Base-by-base conservation (phyloP, 2,329 filamentous ascomycete genomes). In the Ceratocystis alfenasii region DNA sequence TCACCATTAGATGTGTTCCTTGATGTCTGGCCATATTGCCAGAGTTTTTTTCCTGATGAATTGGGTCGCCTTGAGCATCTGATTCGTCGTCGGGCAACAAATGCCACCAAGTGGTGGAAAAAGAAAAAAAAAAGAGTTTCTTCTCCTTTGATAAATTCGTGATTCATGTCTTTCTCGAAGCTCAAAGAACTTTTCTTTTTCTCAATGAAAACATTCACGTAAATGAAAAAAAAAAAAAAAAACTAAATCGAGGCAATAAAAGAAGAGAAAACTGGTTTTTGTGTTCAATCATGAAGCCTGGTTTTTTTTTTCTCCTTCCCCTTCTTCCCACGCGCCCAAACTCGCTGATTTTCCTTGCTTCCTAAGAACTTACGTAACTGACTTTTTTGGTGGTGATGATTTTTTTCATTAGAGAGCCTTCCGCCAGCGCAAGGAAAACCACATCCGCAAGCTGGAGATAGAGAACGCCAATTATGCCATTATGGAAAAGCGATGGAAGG, bases 391-490 rank as follows among this genome's bases (percentile, higher is more conserved):
- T 62, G 48, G 7, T 36, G 28, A 41, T 45, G 60, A 5, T 20
- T 65, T 25, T 64, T 70, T 20, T 65, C 22, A 64, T 70, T 71
- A 99, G 93, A 86, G 94, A 74, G 94, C 94, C 53, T 99, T 99
- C 77, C 89, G 94, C 53, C 92, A 97, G 77, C 88, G 94, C 69
- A 99, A 99, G 75, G 94, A 99, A 76, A 89, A 90, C 59, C 96
- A 99, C 75, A 99, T 99, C 75, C 95, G 95, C 79, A 95, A 95
- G 75, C 83, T 99, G 5, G 94, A 99, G 76, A 88, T 94, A 73
- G 90, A 97, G 74, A 90, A 96, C 63, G 87, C 90, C 72, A 89
- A 94, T 36, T 89, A 85, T 70, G 82, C 84, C 70, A 81, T 85
- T 20, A 83, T 96, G 75, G 88, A 91, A 70, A 83, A 88, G 69